Conservation (phyloP, 2,329 filamentous ascomycete species). For the Chaetomium olivaceum region DNA sequence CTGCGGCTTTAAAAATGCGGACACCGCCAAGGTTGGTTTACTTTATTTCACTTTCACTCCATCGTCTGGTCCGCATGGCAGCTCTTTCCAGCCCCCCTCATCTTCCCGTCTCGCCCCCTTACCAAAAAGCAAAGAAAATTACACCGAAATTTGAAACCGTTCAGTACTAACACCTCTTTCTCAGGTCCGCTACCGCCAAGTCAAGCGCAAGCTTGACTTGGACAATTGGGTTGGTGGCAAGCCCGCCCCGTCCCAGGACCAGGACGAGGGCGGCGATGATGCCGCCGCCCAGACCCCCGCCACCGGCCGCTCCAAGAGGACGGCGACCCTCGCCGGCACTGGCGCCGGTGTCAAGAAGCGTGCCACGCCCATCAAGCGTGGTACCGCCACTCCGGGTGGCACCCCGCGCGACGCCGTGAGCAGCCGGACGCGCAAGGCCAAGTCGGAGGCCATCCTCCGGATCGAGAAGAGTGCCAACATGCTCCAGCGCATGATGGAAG, state of each 20-base stretch:
- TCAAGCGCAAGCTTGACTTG: conserved; percentile 50
- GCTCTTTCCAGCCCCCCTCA: neutral
- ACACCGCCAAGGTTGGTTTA: conserved; percentile 46
- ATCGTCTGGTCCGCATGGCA: neutral
- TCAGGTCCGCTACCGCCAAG: conserved; percentile 52
- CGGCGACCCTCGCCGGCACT: conserved; percentile 6
- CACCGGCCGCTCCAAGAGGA: conserved; percentile 1
- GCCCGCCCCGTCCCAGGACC: neutral
- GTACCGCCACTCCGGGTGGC: neutral
- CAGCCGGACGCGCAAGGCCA: conserved; percentile 23
- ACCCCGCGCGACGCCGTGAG: neutral
- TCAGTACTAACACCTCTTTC: conserved; percentile 2
- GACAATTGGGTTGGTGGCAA: conserved; percentile 25
- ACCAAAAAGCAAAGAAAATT: neutral
- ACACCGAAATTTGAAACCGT: no score
- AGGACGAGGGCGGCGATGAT: conserved; percentile 3
- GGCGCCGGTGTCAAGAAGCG: conserved; percentile 27
- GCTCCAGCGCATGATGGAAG: neutral
- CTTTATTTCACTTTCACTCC: neutral
- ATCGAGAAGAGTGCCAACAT: conserved; percentile 6
- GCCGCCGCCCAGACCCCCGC: conserved; percentile 9
- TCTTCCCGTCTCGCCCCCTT: neutral
- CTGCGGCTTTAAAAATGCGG: conserved; percentile 47
- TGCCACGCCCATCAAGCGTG: conserved; percentile 1
- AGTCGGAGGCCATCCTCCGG: conserved; percentile 23